Evolutionary conservation across 805 yeast species (phyloP), one percentile per base, ranked within the genome.

Genomic region (Tetrapisispora iriomotensis): DNA sequence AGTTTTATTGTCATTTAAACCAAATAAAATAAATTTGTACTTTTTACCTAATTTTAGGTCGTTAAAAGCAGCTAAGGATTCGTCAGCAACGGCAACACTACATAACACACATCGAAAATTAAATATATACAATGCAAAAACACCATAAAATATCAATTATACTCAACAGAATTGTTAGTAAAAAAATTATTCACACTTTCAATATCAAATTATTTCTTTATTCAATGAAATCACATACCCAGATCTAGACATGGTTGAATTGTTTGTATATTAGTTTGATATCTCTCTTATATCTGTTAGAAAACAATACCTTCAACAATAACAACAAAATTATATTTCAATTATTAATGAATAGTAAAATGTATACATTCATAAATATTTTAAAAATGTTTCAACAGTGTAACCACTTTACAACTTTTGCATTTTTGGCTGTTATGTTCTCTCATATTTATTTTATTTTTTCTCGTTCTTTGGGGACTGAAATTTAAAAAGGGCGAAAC

Each of bases 21-120:
- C 74, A 66, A 72, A 92, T 54, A 92, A 74, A 56, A 92, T 71
- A 62, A 73, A 92, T 72, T 83, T 90, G 71, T 66, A 70, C 70
- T 83, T 83, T 70, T 84, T 85, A 53, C 96, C 95, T 61, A 90
- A 75, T 73, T 92, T 92, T 67, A 92, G 77, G 61, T 88, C 96
- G 64, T 90, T 86, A 81, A 88, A 92, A 43, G 96, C 95, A 52
- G 77, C 71, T 62, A 90, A 74, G 50, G 96, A 86, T 62, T 87
- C 96, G 65, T 90, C 92, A 54, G 82, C 78, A 56, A 82, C 84
- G 49, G 84, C 79, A 60, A 82, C 90, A 70, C 92, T 79, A 47
- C 42, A 43, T n/a, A 20, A 30, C 30, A 14, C 24, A 4, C 17
- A 25, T 34, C 8, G 28, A 17, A 5, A 8, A 18, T 37, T 29